phyloP scores from a whole-genome alignment of 1,284 basidiomycete genomes.

The Quambalaria eucalypti region DNA sequence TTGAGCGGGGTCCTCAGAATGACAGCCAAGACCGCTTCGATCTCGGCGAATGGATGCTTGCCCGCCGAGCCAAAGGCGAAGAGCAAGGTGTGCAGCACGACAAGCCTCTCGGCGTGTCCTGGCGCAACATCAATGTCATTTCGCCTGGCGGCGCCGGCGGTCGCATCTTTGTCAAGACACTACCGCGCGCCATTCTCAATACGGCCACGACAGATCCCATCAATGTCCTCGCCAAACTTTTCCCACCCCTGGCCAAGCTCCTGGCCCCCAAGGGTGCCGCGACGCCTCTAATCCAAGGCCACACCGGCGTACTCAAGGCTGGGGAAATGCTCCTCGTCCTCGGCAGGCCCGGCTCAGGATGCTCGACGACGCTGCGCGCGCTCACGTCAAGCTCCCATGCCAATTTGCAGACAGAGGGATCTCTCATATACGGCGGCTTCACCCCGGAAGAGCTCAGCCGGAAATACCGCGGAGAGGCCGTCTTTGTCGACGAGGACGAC shows the following conservation, averaged over 20 bases:
- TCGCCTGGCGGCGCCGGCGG: constrained; percentile 23
- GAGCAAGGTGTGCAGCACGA: constrained; percentile 18
- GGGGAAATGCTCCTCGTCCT: constrained; percentile 40
- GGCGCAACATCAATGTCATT: constrained; percentile 24
- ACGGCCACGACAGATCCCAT: constrained; percentile 29
- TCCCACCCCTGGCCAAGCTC: constrained; percentile 15
- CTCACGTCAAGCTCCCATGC: constrained; percentile 24
- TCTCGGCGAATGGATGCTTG: constrained; percentile 23
- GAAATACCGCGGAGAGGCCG: constrained; percentile 29
- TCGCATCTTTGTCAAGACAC: constrained; percentile 32
- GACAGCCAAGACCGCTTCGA: constrained; percentile 18
- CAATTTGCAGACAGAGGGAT: constrained; percentile 22
- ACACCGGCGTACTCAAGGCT: constrained; percentile 25
- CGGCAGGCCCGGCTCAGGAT: constrained; percentile 33
- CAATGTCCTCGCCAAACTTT: constrained; percentile 19
- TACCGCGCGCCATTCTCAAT: constrained; percentile 28
- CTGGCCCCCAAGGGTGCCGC: constrained; percentile 15
- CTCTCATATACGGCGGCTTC: constrained; percentile 28
- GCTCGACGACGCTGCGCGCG: constrained; percentile 26
- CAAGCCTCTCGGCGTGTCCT: constrained; percentile 34
- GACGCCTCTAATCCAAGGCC: constrained; percentile 17
- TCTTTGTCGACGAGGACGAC: constrained; percentile 24
- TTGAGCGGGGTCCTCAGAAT: not conserved
- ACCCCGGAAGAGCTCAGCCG: constrained; percentile 15
- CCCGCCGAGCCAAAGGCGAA: constrained; percentile 16